phyloP scores from a whole-genome alignment of 495 filamentous ascomycete species.

The Rhizodiscina lignyota region DNA sequence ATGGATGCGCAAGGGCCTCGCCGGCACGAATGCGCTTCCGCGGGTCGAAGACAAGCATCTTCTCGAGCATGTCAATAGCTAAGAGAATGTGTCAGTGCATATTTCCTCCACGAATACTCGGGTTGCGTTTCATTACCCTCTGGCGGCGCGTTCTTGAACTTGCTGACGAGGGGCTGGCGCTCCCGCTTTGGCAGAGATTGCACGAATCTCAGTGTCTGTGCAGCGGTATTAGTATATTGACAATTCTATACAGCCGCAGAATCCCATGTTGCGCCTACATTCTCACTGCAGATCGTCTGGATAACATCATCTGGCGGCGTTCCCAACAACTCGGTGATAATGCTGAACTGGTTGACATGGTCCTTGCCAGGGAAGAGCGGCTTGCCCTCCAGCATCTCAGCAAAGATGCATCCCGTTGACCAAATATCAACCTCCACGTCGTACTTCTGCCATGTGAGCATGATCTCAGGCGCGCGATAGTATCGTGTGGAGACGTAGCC shows the following conservation, averaged over 20 bases:
- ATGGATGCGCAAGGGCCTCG: constrained; percentile 76
- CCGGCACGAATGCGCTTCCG: constrained; percentile 75
- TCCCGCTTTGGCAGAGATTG: constrained; percentile 95
- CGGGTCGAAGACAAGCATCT: constrained; percentile 95
- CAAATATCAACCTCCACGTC: constrained; percentile 98
- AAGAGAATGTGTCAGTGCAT: no score
- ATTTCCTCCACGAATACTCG: no score
- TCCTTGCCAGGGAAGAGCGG: constrained; percentile 97
- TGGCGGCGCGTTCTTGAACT: constrained; percentile 94
- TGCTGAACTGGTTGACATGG: constrained; percentile 98
- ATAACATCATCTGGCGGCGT: constrained; percentile 99
- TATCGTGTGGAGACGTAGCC: constrained; percentile 98
- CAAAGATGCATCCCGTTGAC: constrained; percentile 98
- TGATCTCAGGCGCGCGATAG: constrained; percentile 96
- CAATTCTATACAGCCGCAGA: not conserved
- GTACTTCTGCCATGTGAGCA: constrained; percentile 99
- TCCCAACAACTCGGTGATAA: constrained; percentile 93
- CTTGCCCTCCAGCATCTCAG: constrained; percentile 98
- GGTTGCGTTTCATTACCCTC: no score
- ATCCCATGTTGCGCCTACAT: constrained; percentile 37
- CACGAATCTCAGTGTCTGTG: constrained; percentile 88
- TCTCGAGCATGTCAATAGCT: constrained; percentile 90
- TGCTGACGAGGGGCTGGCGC: constrained; percentile 72
- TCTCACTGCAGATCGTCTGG: constrained; percentile 94
- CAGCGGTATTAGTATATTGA: constrained; percentile 1